Conservation (phyloP, 1,139 yeast species). For the Scheffersomyces lignicola region DNA sequence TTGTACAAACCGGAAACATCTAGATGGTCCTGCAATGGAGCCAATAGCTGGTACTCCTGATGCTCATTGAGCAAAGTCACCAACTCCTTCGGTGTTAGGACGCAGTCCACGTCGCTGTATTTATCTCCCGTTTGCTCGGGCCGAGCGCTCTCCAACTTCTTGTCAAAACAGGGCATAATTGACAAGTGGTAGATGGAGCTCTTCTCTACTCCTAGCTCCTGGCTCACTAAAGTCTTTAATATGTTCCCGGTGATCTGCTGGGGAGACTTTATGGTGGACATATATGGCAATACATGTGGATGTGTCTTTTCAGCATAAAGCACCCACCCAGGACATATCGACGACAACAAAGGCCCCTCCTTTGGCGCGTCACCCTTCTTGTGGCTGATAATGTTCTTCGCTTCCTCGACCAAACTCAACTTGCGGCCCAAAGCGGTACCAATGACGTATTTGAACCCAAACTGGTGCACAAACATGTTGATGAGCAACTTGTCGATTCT, state of each 20-base stretch:
- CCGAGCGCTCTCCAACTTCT: conserved; percentile 91
- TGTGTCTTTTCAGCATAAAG: conserved; percentile 95
- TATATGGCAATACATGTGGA: conserved; percentile 67
- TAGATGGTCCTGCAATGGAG: conserved; percentile 15
- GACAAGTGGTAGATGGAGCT: conserved; percentile 71
- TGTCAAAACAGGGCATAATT: conserved; percentile 96
- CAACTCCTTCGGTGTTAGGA: conserved; percentile 86
- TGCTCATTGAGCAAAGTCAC: conserved; percentile 65
- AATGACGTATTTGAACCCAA: conserved; percentile 74
- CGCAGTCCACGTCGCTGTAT: conserved; percentile 79
- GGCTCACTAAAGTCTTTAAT: conserved; percentile 57
- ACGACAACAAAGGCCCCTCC: conserved; percentile 52
- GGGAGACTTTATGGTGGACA: conserved; percentile 76
- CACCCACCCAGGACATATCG: conserved; percentile 96
- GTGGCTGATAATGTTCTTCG: conserved; percentile 43
- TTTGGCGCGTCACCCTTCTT: conserved; percentile 15
- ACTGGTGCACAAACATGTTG: conserved; percentile 54
- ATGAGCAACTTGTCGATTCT: conserved; percentile 62
- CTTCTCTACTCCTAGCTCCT: conserved; percentile 32
- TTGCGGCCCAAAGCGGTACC: conserved; percentile 85
- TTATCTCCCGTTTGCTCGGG: conserved; percentile 44
- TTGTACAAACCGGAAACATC: conserved; percentile 26
- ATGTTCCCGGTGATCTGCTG: conserved; percentile 89
- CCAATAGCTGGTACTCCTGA: conserved; percentile 21
- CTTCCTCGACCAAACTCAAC: conserved; percentile 62